A percentile compares a stretch with the other conserved stretches of the same genome.
Evolutionary conservation across 768 basidiomycete genomes (phyloP).

Genomic region (Termitomyces sp.): DNA sequence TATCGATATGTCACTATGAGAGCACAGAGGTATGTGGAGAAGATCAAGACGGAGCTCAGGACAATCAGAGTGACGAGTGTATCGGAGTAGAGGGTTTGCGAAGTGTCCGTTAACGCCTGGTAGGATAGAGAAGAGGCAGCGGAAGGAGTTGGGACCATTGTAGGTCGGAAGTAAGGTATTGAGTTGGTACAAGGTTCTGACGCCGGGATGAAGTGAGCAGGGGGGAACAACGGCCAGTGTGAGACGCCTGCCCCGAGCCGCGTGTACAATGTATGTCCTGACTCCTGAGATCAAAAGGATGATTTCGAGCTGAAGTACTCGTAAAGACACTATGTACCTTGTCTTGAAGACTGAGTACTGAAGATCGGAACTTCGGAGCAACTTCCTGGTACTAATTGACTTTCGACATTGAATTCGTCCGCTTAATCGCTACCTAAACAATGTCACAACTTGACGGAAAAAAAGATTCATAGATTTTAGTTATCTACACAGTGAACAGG

Average conservation of each 20-base stretch:
- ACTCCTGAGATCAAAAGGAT: not conserved
- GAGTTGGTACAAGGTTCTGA: too few species aligned
- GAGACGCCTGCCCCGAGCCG: not conserved
- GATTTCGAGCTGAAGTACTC: not conserved
- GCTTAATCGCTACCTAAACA: too few species aligned
- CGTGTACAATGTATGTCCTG: not conserved
- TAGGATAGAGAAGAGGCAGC: not conserved
- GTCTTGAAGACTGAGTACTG: not conserved
- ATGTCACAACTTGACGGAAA: too few species aligned
- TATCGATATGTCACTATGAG: conserved; percentile 51
- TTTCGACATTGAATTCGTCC: too few species aligned
- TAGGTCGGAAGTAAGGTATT: not conserved
- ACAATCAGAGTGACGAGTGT: conserved; percentile 19
- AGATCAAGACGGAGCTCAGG: conserved; percentile 21
- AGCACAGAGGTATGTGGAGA: conserved; percentile 47
- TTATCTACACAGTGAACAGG: not conserved
- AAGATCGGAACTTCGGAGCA: not conserved
- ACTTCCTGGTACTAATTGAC: too few species aligned
- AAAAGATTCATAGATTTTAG: not conserved
- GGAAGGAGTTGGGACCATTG: not conserved
- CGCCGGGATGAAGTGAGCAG: too few species aligned
- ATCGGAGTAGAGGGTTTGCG: not conserved
- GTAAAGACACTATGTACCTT: not conserved
- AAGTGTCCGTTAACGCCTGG: not conserved
- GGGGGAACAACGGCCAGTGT: not conserved